Conservation (phyloP, 2,329 filamentous ascomycete species). For the Dothidotthia symphoricarpi region DNA sequence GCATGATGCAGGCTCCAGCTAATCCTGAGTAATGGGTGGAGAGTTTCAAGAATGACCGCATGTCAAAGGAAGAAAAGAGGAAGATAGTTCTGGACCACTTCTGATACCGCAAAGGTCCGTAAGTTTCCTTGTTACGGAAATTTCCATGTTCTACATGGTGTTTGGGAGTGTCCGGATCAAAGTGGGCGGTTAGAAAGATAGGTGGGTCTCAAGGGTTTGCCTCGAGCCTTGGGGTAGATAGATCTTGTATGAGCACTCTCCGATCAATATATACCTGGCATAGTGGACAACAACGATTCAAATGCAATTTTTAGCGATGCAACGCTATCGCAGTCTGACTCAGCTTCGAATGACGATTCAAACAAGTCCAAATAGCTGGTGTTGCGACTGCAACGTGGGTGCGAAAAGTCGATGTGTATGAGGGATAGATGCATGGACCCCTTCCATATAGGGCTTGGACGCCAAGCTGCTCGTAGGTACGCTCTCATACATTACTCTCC, state of each 20-base stretch:
- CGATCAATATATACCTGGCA: not conserved
- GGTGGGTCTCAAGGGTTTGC: too few species aligned
- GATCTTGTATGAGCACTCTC: conserved; percentile 25
- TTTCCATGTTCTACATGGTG: too few species aligned
- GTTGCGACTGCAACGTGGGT: conserved; percentile 35
- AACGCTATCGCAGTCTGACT: conserved; percentile 11
- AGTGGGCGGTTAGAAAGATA: too few species aligned
- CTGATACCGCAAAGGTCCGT: too few species aligned
- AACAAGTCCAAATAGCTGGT: conserved; percentile 66
- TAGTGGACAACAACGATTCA: not conserved
- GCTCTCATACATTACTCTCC: conserved; percentile 25
- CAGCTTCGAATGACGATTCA: conserved; percentile 47
- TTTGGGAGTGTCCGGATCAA: too few species aligned
- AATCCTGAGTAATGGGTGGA: too few species aligned
- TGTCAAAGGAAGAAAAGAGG: too few species aligned
- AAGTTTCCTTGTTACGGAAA: too few species aligned
- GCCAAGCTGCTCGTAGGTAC: conserved; percentile 29
- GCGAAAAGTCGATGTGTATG: conserved; percentile 28
- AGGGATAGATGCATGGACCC: conserved; percentile 29
- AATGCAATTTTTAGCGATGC: conserved; percentile 3
- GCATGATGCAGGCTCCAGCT: too few species aligned
- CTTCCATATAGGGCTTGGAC: conserved; percentile 26
- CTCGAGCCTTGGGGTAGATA: conserved; percentile 12
- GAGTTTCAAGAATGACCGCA: too few species aligned
- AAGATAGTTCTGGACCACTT: too few species aligned